A percentile compares a stretch with the other conserved stretches of the same genome.
phyloP scores from a whole-genome alignment of 805 yeast species.

The Wickerhamomyces ciferrii region DNA sequence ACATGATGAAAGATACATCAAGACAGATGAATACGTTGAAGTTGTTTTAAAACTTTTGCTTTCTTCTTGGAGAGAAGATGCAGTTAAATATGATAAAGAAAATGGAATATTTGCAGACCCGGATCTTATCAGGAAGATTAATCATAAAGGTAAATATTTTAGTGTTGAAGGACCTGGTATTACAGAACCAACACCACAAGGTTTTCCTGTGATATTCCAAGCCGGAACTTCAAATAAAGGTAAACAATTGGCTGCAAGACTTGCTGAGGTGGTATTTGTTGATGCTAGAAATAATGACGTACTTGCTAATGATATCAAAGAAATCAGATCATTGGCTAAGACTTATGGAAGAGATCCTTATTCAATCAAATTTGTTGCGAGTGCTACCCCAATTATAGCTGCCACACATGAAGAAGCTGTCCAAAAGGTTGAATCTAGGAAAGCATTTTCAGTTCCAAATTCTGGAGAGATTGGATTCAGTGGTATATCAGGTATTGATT shows the following conservation, averaged over 20 bases:
- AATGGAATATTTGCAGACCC: constrained; percentile 28
- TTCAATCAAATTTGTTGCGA: no score
- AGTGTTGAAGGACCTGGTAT: constrained; percentile 37
- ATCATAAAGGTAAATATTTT: constrained; percentile 33
- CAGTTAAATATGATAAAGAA: constrained; percentile 11
- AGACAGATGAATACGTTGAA: constrained; percentile 34
- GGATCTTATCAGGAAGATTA: constrained; percentile 28
- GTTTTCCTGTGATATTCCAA: constrained; percentile 38
- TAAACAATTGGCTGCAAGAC: constrained; percentile 34
- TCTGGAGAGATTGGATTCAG: constrained; percentile 28
- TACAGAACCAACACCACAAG: constrained; percentile 37
- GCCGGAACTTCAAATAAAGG: constrained; percentile 40
- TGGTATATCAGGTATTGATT: constrained; percentile 35
- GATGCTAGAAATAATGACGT: constrained; percentile 28
- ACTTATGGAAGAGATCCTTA: constrained; percentile 29
- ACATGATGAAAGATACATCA: constrained; percentile 30
- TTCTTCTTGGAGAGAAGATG: constrained; percentile 33
- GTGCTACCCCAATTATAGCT: no score
- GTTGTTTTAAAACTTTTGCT: constrained; percentile 31
- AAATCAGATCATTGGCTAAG: constrained; percentile 27
- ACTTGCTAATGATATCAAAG: constrained; percentile 24
- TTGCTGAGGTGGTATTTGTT: constrained; percentile 38
- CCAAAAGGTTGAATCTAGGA: constrained; percentile 31
- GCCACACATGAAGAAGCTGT: constrained; percentile 5
- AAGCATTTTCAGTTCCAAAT: constrained; percentile 21